Evolutionary conservation across 257 asterid species (phyloP), one percentile per base, ranked within the genome.

Genomic region (Petunia secreta): DNA sequence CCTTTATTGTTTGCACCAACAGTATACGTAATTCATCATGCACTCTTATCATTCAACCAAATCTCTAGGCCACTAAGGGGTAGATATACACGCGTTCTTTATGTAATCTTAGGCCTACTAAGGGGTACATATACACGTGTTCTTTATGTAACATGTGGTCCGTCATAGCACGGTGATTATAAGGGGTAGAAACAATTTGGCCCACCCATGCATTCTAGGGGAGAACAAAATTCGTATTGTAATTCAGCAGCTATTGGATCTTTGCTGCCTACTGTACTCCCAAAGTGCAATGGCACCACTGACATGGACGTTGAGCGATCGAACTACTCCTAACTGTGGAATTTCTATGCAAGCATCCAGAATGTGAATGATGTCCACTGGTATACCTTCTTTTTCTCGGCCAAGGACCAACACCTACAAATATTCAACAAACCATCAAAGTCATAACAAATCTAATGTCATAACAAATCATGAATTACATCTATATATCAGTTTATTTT

Each of bases 271-370:
- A 77, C 97, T 95, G 79, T 95, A 95, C 88, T 95, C 99, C 99
- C 99, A 92, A 43, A 93, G 94, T 25, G 99, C 97, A 81, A 95
- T 91, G 89, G 98, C 98, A 78, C 97, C 99, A 68, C 98, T 95
- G 75, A 95, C 99, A 83, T 95, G 99, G 80, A 95, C 99, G 66
- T 95, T 95, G n/a, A 95, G 92, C 15, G 99, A 95, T 82, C 99
- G 86, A 80, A 95, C 95, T 9, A 95, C 85, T 82, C 99, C 99
- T 40, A 95, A 84, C 90, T 95, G 98, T 40, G 98, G 99, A 67
- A 95, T 95, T 84, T 95, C 99, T 37, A 95, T 85, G 87, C 99
- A 95, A 82, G 90, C 91, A 84, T 95, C 99, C 88, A 95, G 77
- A 84, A 91, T 85, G 84, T 93, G 99, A 84, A 95, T 95, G 79